Evolutionary conservation across 2,329 filamentous ascomycete species (phyloP).

Genomic region (Aspergillus hortae): DNA sequence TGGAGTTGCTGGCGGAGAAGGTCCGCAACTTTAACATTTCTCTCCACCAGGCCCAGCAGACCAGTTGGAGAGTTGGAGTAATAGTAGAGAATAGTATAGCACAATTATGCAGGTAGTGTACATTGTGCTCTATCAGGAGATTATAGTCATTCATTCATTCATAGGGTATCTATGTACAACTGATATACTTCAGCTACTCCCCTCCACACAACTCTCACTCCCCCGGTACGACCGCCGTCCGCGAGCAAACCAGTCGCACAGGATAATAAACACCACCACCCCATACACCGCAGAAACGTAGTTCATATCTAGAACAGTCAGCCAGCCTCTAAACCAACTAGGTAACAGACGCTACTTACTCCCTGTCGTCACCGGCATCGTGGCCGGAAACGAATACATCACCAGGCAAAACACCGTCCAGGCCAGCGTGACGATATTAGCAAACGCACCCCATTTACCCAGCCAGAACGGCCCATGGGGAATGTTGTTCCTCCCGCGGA

Average conservation of each 20-base stretch:
- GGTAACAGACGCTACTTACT: constrained; percentile 27
- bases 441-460: constrained; percentile 39
- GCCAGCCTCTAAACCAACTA: not conserved
- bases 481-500: constrained; percentile 45
- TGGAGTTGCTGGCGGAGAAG: not conserved
- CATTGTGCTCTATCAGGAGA: no score
- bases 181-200: not conserved
- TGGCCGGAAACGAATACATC: constrained; percentile 38
- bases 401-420: constrained; percentile 45
- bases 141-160: no score
- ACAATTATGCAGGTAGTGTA: no score
- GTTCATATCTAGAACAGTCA: constrained; percentile 35
- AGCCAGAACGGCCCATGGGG: constrained; percentile 48
- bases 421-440: constrained; percentile 41
- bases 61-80: not conserved
- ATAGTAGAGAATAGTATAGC: no score
- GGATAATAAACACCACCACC: constrained; percentile 32
- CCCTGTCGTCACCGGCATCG: constrained; percentile 29
- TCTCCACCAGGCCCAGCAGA: not conserved
- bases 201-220: constrained; percentile 9
- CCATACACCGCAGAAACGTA: constrained; percentile 38
- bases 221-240: constrained; percentile 29
- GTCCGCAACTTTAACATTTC: not conserved
- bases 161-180: not conserved
- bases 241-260: constrained; percentile 34